Evolutionary conservation across 148 eudicot genomes (phyloP).

Genomic region (Nepenthes gracilis): DNA sequence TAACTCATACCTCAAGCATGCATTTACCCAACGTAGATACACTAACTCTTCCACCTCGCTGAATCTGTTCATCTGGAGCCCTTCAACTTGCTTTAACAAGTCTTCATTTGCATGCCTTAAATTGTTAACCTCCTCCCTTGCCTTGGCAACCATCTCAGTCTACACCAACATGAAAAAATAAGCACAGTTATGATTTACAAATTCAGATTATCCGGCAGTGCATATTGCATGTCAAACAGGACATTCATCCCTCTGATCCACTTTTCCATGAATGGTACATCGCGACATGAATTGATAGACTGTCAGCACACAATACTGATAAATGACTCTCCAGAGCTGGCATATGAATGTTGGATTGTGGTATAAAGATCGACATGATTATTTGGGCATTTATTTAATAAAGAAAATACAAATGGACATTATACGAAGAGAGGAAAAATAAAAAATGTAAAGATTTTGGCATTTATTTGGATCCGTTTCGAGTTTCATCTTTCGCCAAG

Average conservation of each 20-base stretch:
- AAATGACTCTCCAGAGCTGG: too few species aligned
- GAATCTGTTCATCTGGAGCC: conserved; percentile 96
- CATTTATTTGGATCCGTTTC: too few species aligned
- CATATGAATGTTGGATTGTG: too few species aligned
- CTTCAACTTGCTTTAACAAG: conserved; percentile 89
- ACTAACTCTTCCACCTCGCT: conserved; percentile 98
- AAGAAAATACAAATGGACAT: not conserved
- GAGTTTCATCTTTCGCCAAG: too few species aligned
- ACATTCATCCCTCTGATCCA: too few species aligned
- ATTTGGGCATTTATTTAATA: too few species aligned
- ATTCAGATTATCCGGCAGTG: not conserved
- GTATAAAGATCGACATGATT: too few species aligned
- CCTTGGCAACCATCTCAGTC: conserved; percentile 92
- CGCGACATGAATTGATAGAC: too few species aligned
- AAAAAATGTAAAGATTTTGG: conserved; percentile 1
- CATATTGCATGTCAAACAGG: not conserved
- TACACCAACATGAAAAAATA: conserved; percentile 23
- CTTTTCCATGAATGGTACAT: too few species aligned
- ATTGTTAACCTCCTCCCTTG: conserved; percentile 71
- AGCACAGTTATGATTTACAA: too few species aligned
- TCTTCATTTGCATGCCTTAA: conserved; percentile 76
- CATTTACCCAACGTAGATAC: conserved; percentile 96
- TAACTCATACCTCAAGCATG: conserved; percentile 84
- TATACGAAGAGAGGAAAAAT: not conserved
- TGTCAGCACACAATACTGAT: too few species aligned